These are phyloP conservation scores for Agaricus subrufescens DNA, from an alignment of 768 basidiomycete genomes.

Conservation along the genomic window DNA sequence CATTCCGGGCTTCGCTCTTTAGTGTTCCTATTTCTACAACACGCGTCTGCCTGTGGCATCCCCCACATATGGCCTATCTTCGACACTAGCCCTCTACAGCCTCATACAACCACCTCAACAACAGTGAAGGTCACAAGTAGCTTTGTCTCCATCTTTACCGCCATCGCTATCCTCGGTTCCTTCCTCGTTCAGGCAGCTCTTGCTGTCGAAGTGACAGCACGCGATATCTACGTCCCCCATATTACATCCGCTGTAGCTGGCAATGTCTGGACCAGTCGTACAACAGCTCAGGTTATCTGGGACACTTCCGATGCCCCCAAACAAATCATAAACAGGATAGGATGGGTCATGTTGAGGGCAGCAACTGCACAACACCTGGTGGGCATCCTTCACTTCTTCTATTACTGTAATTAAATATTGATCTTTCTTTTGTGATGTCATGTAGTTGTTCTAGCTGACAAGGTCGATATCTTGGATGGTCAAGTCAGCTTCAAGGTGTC, in stretches of 20 bases:
- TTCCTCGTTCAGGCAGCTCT: slow-evolving; percentile 18
- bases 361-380: slow-evolving; percentile 25
- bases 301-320: slow-evolving; percentile 33
- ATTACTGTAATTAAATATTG: too few relatives aligned
- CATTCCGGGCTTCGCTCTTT: too few relatives aligned
- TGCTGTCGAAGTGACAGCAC: slow-evolving; percentile 16
- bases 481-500: slow-evolving; percentile 29
- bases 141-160: slow-evolving; percentile 1
- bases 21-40: too few relatives aligned
- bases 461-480: slow-evolving; percentile 34
- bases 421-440: too few relatives aligned
- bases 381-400: slow-evolving; percentile 1
- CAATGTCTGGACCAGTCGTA: slow-evolving; percentile 37
- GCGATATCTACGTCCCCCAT: slow-evolving; percentile 46
- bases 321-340: slow-evolving; percentile 44
- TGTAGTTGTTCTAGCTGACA: slow-evolving; percentile 26
- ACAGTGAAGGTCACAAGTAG: slow-evolving; percentile 6
- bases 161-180: slow-evolving; percentile 11
- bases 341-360: slow-evolving; percentile 37
- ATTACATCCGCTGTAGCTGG: slow-evolving; percentile 30
- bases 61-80: too few relatives aligned
- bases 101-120: neutral
- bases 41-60: too few relatives aligned
- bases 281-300: slow-evolving; percentile 41
- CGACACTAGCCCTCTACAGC: neutral